phyloP scores from a whole-genome alignment of 805 yeast species.

The Isabelozyma pseudorhagii region DNA sequence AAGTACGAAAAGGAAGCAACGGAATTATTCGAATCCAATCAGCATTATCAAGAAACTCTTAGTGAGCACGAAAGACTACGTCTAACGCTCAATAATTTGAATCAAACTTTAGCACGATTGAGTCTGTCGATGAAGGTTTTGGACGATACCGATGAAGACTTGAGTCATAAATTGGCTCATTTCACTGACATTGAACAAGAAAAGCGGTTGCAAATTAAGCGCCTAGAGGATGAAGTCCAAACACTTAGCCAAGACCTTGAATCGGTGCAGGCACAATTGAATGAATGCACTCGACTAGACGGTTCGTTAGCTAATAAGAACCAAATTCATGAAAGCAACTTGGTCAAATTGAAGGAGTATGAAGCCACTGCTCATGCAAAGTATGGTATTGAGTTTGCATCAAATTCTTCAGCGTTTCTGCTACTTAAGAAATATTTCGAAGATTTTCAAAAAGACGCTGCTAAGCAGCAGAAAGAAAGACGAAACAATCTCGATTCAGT shows the following conservation, averaged over 20 bases:
- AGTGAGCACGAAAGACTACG: conserved; percentile 58
- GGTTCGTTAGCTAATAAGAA: conserved; percentile 55
- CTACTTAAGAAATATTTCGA: neutral
- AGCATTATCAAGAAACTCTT: conserved; percentile 71
- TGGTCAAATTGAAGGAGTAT: conserved; percentile 4
- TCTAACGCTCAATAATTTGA: conserved; percentile 43
- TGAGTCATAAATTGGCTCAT: conserved; percentile 25
- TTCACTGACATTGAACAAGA: conserved; percentile 19
- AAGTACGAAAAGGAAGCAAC: conserved; percentile 58
- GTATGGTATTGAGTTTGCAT: neutral
- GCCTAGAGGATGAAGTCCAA: neutral
- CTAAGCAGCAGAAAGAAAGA: neutral
- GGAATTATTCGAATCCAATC: conserved; percentile 67
- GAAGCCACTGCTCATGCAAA: conserved; percentile 4
- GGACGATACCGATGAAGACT: conserved; percentile 34
- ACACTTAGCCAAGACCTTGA: neutral
- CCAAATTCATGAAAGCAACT: conserved; percentile 23
- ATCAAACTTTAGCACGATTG: conserved; percentile 52
- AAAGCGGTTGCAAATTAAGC: conserved; percentile 12
- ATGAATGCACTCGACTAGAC: conserved; percentile 36
- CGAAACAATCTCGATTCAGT: conserved; percentile 2
- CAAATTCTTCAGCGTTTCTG: neutral
- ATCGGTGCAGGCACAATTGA: neutral
- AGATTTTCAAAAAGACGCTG: neutral
- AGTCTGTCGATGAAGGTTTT: conserved; percentile 44